Base-by-base conservation (phyloP, 2,329 filamentous ascomycete genomes). In the Intubia oerlemansii region DNA sequence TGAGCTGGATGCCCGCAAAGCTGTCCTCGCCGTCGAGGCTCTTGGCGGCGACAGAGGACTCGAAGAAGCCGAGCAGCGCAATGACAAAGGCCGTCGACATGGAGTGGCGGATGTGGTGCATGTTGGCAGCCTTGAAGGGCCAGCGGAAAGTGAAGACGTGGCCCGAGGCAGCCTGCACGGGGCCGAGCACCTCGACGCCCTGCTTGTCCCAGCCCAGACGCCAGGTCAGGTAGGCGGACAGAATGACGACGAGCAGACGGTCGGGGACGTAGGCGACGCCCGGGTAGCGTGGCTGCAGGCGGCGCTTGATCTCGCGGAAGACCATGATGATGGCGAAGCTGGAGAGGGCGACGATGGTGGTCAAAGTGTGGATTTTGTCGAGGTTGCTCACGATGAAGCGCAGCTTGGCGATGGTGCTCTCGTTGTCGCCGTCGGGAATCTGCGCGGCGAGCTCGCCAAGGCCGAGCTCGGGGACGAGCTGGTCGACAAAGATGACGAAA, bases 1-100 rank as follows among this genome's bases (percentile, higher is more conserved):
- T 92, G 24, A 93, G 59, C 29, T 76, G 67, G 45, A 93, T 80
- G 18, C 71, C 76, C 34, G 78, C 66, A 18, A 93, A 73, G 8
- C 67, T 67, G 36, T 74, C 66, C 28, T 57, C 57, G 24, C 66
- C 66, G 6, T 76, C 77, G 3, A 98, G 55, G 36, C 79, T 85
- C 52, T 95, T 95, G 20, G 88, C 88, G 1, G 88, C 88, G 10
- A 98, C 82, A 0, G 82, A 92, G 3, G 81, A 92, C 50, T 98
- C 88, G 42, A 98, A 98, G 51, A 98, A 98, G n/a, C 88, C 88
- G 0, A 98, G 69, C 15, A 98, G 60, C 1, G 84, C 81, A 38
- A 98, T 92, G 30, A 95, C 60, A 43, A 98, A 92, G 0, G 81
- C 77, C 0, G 88, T 95, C 29, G 79, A 74, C 62, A 95, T 76